Conservation (phyloP, 352 stramenopile genomes). For the Pythium sukuiense region DNA sequence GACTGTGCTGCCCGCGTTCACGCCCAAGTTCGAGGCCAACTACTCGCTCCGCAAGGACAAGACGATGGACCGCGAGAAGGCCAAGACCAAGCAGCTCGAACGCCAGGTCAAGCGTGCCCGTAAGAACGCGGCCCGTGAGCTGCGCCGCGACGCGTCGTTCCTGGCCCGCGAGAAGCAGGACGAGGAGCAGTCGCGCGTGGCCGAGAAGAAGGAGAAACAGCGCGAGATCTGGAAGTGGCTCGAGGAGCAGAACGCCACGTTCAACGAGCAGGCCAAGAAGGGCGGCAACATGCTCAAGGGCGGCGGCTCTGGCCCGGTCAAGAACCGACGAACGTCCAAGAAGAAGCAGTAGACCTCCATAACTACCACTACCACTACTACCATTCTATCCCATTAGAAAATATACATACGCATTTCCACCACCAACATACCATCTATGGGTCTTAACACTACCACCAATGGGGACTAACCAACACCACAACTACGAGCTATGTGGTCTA, state of each 20-base stretch:
- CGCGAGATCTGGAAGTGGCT: constrained; percentile 96
- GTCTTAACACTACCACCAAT: not conserved
- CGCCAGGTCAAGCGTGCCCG: constrained; percentile 96
- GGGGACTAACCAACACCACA: not conserved
- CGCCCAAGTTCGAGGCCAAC: constrained; percentile 90
- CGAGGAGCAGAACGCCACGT: constrained; percentile 95
- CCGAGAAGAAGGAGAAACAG: constrained; percentile 89
- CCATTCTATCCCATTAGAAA: not conserved
- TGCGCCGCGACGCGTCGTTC: constrained; percentile 94
- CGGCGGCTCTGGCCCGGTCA: constrained; percentile 77
- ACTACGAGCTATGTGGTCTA: no score
- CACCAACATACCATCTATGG: no score
- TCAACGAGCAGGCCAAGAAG: constrained; percentile 97
- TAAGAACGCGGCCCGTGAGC: constrained; percentile 94
- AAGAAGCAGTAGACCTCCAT: constrained; percentile 39
- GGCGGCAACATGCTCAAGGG: constrained; percentile 95
- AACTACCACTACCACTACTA: not conserved
- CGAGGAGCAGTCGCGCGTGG: constrained; percentile 78
- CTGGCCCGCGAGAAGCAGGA: constrained; percentile 92
- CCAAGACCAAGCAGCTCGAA: constrained; percentile 90
- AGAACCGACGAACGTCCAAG: constrained; percentile 52
- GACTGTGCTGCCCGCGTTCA: constrained; percentile 73
- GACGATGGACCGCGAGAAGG: constrained; percentile 73
- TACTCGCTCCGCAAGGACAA: constrained; percentile 93
- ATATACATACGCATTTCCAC: not conserved